Percentiles rank a stretch among this genome's conserved stretches.
Conservation (phyloP, 202 grass and related monocot species). For the Dendrocalamus latiflorus region DNA sequence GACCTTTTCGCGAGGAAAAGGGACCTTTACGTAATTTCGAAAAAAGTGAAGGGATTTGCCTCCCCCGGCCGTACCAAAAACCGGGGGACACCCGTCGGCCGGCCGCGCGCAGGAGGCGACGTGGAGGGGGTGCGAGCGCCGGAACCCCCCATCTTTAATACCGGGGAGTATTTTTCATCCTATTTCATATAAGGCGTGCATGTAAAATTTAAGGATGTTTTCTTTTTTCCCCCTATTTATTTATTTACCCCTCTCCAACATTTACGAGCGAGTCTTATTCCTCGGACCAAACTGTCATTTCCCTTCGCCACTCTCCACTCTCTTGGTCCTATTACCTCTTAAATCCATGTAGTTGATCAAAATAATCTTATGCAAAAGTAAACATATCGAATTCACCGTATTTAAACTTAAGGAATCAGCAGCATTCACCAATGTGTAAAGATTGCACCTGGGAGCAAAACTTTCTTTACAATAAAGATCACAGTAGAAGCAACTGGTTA, state of each 20-base stretch:
- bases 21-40: too few relatives aligned
- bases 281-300: neutral
- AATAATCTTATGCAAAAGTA: neutral
- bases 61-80: too few relatives aligned
- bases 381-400: neutral
- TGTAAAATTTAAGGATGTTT: neutral
- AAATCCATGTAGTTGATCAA: neutral
- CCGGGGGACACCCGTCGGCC: too few relatives aligned
- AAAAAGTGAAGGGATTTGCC: too few relatives aligned
- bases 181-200: neutral
- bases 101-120: too few relatives aligned
- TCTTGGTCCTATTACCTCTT: neutral
- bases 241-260: neutral
- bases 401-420: neutral
- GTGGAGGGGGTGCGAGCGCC: too few relatives aligned
- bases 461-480: neutral
- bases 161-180: neutral
- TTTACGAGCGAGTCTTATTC: neutral
- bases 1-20: too few relatives aligned
- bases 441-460: neutral
- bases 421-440: too few relatives aligned
- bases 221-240: neutral
- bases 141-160: too few relatives aligned
- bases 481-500: neutral
- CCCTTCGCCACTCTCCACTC: neutral